Evolutionary conservation across 495 filamentous ascomycete species (phyloP).

Genomic region (Hypoxylon subgilvum): DNA sequence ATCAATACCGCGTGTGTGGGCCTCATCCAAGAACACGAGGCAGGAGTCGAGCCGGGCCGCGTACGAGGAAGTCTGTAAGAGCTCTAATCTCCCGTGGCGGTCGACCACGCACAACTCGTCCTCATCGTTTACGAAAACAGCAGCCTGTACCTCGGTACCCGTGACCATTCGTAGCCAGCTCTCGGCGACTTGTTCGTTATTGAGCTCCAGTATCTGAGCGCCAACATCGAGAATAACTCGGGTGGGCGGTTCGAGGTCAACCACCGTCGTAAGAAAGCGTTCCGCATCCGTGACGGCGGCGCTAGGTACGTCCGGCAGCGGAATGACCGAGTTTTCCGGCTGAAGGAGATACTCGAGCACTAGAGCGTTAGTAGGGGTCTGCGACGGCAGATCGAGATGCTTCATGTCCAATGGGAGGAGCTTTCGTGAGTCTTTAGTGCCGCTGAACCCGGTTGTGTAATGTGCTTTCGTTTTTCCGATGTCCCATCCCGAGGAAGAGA

Average conservation of each 20-base stretch:
- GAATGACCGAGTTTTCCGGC: slow-evolving; percentile 57
- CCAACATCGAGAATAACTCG: slow-evolving; percentile 76
- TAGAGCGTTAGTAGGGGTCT: slow-evolving; percentile 67
- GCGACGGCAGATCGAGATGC: slow-evolving; percentile 62
- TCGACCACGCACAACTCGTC: slow-evolving; percentile 57
- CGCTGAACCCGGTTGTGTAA: slow-evolving; percentile 71
- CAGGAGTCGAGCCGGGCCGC: slow-evolving; percentile 64
- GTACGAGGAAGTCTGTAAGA: slow-evolving; percentile 66
- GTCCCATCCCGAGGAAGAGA: slow-evolving; percentile 76
- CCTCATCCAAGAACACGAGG: slow-evolving; percentile 75
- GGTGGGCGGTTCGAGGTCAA: too few relatives aligned
- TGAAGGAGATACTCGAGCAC: slow-evolving; percentile 65
- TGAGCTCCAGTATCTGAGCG: slow-evolving; percentile 71
- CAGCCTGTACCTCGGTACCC: slow-evolving; percentile 49
- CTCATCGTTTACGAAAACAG: slow-evolving; percentile 59
- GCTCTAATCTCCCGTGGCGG: slow-evolving; percentile 53
- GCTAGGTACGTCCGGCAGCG: slow-evolving; percentile 53
- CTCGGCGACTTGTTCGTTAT: slow-evolving; percentile 61
- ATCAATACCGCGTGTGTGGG: slow-evolving; percentile 78
- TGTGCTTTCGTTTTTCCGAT: slow-evolving; percentile 55
- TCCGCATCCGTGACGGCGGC: slow-evolving; percentile 47
- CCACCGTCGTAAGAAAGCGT: too few relatives aligned
- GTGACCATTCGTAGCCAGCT: slow-evolving; percentile 50
- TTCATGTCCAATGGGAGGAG: slow-evolving; percentile 62
- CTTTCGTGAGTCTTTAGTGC: slow-evolving; percentile 69